These are phyloP conservation scores for Phytophthora idaei DNA, from an alignment of 352 stramenopile genomes.

Conservation along the genomic window DNA sequence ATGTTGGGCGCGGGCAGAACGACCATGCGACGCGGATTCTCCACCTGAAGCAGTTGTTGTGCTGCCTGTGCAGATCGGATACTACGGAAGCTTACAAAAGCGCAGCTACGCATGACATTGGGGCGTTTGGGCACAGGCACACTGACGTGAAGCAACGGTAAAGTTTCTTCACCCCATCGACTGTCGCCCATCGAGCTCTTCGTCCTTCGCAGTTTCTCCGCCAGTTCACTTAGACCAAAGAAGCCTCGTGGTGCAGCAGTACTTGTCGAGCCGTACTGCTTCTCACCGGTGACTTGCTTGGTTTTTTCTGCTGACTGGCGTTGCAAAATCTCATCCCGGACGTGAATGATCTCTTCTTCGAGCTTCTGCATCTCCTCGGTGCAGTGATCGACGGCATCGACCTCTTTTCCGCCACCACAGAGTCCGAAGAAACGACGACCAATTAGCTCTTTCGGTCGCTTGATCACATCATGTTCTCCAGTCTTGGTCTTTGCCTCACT, in stretches of 20 bases:
- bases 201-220: conserved; percentile 38
- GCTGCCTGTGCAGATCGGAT: conserved; percentile 69
- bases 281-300: conserved; percentile 31
- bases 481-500: conserved; percentile 33
- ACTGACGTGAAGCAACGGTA: conserved; percentile 36
- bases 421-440: conserved; percentile 50
- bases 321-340: conserved; percentile 57
- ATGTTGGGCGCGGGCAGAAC: conserved; percentile 68
- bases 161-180: conserved; percentile 34
- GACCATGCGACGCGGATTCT: conserved; percentile 66
- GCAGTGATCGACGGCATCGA: conserved; percentile 74
- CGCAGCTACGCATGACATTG: conserved; percentile 70
- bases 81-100: conserved; percentile 76
- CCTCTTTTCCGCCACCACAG: conserved; percentile 47
- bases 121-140: conserved; percentile 39
- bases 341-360: conserved; percentile 52
- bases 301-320: conserved; percentile 47
- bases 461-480: conserved; percentile 29
- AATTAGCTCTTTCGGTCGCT: conserved; percentile 46
- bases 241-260: conserved; percentile 16
- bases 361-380: conserved; percentile 51
- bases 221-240: conserved; percentile 29
- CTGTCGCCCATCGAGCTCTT: conserved; percentile 36
- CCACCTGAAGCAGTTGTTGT: conserved; percentile 75
- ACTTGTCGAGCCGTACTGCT: conserved; percentile 27